Percentiles rank a stretch among this genome's conserved stretches.
Conservation (phyloP, 129 eudicot genomes). For the Flaveria robusta region DNA sequence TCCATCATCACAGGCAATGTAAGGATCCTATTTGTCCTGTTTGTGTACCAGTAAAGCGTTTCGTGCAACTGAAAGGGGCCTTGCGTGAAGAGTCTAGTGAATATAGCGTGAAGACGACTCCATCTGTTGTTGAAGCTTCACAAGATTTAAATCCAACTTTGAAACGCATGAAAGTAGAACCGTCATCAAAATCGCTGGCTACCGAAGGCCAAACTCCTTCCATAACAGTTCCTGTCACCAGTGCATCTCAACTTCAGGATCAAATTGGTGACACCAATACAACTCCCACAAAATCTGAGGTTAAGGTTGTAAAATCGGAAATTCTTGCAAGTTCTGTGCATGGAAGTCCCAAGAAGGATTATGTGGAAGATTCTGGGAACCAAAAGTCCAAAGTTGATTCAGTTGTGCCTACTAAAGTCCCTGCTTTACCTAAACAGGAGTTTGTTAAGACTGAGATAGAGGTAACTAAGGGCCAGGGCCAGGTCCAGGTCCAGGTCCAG, state of each 20-base stretch:
- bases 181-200: constrained; percentile 39
- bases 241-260: constrained; percentile 15
- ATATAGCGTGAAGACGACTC: constrained; percentile 39
- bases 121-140: constrained; percentile 42
- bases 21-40: constrained; percentile 65
- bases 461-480: neutral
- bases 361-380: constrained; percentile 33
- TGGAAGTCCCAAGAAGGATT: constrained; percentile 57
- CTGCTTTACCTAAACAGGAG: constrained; percentile 42
- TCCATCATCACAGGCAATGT: constrained; percentile 59
- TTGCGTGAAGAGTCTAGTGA: constrained; percentile 32
- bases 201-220: constrained; percentile 36
- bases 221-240: neutral
- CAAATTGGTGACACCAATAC: neutral
- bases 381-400: constrained; percentile 40
- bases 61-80: constrained; percentile 40
- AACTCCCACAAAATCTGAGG: constrained; percentile 7
- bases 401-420: constrained; percentile 30
- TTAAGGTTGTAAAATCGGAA: constrained; percentile 12
- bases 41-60: constrained; percentile 70
- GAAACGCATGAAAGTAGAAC: constrained; percentile 74
- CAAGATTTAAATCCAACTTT: constrained; percentile 62
- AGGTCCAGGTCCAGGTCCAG: constrained; percentile 17
- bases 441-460: constrained; percentile 56
- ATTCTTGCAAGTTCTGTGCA: constrained; percentile 21